Conservation (phyloP, 257 asterid species). For the Rhazya stricta region DNA sequence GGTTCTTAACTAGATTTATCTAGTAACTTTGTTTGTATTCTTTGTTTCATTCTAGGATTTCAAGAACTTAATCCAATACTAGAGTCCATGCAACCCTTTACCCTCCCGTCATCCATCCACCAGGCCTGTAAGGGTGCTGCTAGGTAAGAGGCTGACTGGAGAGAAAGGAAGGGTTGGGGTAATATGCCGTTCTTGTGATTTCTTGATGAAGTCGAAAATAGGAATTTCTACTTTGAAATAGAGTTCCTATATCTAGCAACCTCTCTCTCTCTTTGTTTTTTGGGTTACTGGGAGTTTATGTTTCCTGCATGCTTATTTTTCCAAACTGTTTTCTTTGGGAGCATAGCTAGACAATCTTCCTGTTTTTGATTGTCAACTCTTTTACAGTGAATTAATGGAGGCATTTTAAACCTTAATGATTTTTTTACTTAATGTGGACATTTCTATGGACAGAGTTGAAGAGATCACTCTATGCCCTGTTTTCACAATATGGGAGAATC, state of each 20-base stretch:
- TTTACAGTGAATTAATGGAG: background rate
- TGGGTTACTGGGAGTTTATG: background rate
- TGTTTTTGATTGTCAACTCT: background rate
- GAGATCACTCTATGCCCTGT: slow-evolving; percentile 96
- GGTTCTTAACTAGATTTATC: background rate
- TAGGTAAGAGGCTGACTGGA: background rate
- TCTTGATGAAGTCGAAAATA: background rate
- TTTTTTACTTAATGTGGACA: background rate
- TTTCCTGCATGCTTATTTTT: background rate
- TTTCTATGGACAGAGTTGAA: slow-evolving; percentile 73
- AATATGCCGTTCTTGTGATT: background rate
- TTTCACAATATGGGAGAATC: slow-evolving; percentile 97
- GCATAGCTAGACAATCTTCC: background rate
- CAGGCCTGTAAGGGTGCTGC: slow-evolving; percentile 3
- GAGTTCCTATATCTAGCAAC: background rate
- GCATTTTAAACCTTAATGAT: background rate
- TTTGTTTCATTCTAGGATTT: background rate
- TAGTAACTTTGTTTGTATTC: background rate
- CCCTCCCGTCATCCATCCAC: background rate
- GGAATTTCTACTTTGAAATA: slow-evolving; percentile 3
- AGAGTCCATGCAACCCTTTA: slow-evolving; percentile 1
- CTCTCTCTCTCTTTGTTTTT: background rate
- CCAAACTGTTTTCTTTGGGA: background rate
- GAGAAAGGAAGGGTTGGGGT: background rate
- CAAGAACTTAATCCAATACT: slow-evolving; percentile 2